Evolutionary conservation across 805 yeast genomes (phyloP).

Genomic region (Lachancea mirantina): DNA sequence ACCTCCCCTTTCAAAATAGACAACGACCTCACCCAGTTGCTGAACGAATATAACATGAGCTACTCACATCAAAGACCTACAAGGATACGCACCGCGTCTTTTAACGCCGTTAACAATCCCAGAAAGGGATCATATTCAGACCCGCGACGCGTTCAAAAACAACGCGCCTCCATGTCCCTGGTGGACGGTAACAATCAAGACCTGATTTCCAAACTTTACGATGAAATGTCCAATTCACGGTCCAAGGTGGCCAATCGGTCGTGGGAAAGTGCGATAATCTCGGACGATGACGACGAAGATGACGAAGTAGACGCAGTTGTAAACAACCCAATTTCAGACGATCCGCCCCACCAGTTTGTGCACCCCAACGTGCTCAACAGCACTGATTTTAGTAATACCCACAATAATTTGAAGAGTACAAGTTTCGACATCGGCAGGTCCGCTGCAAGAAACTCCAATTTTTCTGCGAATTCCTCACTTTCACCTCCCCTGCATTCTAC

Average conservation of each 20-base stretch:
- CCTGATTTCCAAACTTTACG: constrained; percentile 19
- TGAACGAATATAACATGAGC: constrained; percentile 22
- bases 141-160: constrained; percentile 20
- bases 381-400: too few relatives aligned
- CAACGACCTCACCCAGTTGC: constrained; percentile 19
- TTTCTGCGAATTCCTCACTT: neutral
- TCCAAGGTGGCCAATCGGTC: constrained; percentile 6
- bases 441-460: neutral
- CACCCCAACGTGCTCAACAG: constrained; percentile 5
- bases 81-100: constrained; percentile 10
- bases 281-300: constrained; percentile 11
- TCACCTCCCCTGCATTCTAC: constrained; percentile 5
- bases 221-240: constrained; percentile 8
- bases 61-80: constrained; percentile 7
- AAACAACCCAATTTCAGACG: neutral
- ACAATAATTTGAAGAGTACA: neutral
- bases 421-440: constrained; percentile 3
- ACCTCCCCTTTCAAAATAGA: constrained; percentile 13
- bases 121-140: constrained; percentile 8
- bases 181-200: constrained; percentile 19
- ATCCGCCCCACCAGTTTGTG: constrained; percentile 1
- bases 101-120: constrained; percentile 7
- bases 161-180: constrained; percentile 24
- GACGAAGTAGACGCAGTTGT: constrained; percentile 3
- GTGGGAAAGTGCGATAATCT: constrained; percentile 13